Evolutionary conservation across 192 early-diverging fungal genomes (phyloP), one percentile per base, ranked within the genome.

Genomic region (Geranomyces variabilis): DNA sequence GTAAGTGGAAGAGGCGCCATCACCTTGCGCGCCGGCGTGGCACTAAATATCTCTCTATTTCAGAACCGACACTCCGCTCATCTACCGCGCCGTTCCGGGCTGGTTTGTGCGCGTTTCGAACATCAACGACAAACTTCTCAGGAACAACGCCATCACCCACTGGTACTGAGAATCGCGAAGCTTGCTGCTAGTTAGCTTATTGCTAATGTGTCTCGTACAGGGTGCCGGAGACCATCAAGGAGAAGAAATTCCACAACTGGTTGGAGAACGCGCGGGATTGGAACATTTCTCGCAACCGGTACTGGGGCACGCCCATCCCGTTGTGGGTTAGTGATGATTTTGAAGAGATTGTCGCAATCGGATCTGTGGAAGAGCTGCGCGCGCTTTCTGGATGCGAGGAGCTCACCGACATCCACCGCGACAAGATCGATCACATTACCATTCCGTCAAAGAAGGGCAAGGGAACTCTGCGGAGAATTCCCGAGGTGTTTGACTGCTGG

Each of bases 301-400:
- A 93, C 88, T 99, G 97, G 97, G 97, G 97, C 71, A 99, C 97
- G n/a, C 97, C 97, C 56, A 96, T 99, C 60, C 97, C 97, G 30
- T 80, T 99, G 49, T 99, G 97, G 97, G 90, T 88, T 70, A 94
- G 90, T 77, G 96, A 95, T 10, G 97, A 99, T 77, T 89, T 88
- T 56, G 79, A 90, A 66, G 95, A 97, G 67, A 81, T 95, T 41
- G 88, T 96, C 33, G 95, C 91, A 75, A 76, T 99, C 69, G 96
- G 95, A 41, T 97, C 95, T 7, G 83, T 99, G 46, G 86, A 82
- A 56, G 95, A 99, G 81, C 84, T 99, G 44, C 89, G 92, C 76
- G 85, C 90, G 73, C 84, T 98, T 28, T 90, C 94, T 56, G 97
- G 97, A 55, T 85, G 84, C 57, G 49, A 36, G 1, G 88, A 82